Percentiles rank a stretch among this genome's conserved stretches.
phyloP scores from a whole-genome alignment of 306 rosid species.

The Prunus salicina region DNA sequence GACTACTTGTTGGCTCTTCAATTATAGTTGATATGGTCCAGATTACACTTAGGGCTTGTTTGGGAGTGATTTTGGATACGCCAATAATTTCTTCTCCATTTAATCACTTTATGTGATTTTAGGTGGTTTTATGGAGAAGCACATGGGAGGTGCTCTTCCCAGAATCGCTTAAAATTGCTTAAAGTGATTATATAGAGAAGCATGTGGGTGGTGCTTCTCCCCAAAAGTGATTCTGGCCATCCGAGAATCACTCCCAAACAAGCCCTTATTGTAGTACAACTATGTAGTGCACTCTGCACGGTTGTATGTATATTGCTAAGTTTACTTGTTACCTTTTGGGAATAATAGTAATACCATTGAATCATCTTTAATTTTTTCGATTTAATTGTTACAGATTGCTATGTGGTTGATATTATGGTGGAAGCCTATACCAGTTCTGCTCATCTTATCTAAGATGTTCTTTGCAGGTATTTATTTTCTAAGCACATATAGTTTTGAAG shows the following conservation, averaged over 20 bases:
- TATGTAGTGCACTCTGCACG: neutral
- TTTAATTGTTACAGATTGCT: slow-evolving; percentile 53
- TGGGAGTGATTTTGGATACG: too few species aligned
- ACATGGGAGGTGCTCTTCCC: too few species aligned
- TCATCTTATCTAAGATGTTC: slow-evolving; percentile 75
- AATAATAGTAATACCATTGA: slow-evolving; percentile 1
- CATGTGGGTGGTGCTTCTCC: too few species aligned
- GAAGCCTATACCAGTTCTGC: slow-evolving; percentile 64
- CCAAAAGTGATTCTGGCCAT: too few species aligned
- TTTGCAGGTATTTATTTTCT: slow-evolving; percentile 64
- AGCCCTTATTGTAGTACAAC: neutral
- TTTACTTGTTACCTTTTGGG: neutral
- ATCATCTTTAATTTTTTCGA: slow-evolving; percentile 2
- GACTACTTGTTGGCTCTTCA: neutral
- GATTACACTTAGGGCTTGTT: neutral
- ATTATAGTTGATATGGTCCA: neutral
- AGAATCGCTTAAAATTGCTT: too few species aligned
- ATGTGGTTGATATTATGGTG: slow-evolving; percentile 90
- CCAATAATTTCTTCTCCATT: too few species aligned
- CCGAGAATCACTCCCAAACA: too few species aligned
- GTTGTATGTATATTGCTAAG: neutral
- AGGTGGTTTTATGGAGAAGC: too few species aligned
- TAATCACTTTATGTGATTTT: too few species aligned
- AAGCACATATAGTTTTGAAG: neutral
- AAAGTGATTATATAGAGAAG: too few species aligned